Evolutionary conservation across 176 grass and related monocot genomes (phyloP).

Genomic region (Thinopyrum elongatum): DNA sequence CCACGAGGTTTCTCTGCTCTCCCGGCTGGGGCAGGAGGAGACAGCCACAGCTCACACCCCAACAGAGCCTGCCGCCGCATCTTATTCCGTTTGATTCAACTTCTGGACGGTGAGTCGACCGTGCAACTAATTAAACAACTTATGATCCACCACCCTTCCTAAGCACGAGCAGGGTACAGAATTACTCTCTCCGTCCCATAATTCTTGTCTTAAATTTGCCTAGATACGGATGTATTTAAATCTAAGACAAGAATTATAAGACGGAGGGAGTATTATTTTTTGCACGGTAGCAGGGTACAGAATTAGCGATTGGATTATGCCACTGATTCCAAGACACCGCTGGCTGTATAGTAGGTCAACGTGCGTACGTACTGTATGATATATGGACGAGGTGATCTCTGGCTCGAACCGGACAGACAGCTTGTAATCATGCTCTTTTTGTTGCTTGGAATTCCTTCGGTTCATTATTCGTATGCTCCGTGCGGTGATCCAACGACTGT

Average conservation of each 20-base stretch:
- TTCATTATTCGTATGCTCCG: not conserved
- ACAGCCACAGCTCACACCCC: constrained; percentile 3
- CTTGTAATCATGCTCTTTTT: not conserved
- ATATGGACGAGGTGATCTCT: not conserved
- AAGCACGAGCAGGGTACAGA: not conserved
- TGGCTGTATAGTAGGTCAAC: not conserved
- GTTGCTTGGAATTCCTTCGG: not conserved
- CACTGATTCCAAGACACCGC: not conserved
- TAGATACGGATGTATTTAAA: too few relatives aligned
- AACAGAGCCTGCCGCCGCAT: not conserved
- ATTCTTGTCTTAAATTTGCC: too few relatives aligned
- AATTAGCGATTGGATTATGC: not conserved
- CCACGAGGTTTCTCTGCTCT: not conserved
- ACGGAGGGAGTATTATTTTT: too few relatives aligned
- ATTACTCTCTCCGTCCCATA: too few relatives aligned
- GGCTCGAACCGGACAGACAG: not conserved
- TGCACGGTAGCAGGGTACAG: not conserved
- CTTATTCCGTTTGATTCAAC: not conserved
- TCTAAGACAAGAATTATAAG: too few relatives aligned
- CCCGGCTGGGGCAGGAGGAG: not conserved
- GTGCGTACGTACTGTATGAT: too few relatives aligned
- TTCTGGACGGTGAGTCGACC: not conserved
- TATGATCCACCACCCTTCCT: not conserved
- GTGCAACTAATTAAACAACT: not conserved
- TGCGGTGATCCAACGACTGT: not conserved